Evolutionary conservation across 2,329 filamentous ascomycete genomes (phyloP), one percentile per base, ranked within the genome.

Genomic region (Beauveria scarabaeidicola): DNA sequence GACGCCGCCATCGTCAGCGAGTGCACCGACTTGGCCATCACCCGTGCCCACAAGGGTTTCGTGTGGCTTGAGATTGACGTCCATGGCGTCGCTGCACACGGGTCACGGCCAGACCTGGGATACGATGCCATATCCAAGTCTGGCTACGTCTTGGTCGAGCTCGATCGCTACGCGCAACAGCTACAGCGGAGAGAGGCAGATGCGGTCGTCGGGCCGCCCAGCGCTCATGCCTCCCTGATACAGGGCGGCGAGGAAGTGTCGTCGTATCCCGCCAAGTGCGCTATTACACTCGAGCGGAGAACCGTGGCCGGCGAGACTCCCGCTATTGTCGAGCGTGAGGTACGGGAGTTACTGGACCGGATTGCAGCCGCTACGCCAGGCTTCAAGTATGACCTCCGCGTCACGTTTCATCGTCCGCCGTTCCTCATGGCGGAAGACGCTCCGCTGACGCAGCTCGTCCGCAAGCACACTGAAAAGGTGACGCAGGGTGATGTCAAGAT

Each of bases 1-100:
- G 79, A 83, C 58, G 80, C 69, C 0, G 81, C 80, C 6, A 68
- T 83, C 1, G 73, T 83, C 2, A 72, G 69, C 1, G 80, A 82
- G 59, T 77, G 80, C 0, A 81, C 78, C 0, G 67, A 70, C 50
- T 66, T 76, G 3, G 69, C 71, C 1, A 73, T 81, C 6, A 64
- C 72, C 9, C 71, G 74, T 23, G 74, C 75, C 0, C 80, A 83
- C 63, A 81, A 81, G 58, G 81, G 80, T 0, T 83, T 81, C 47
- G 68, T 75, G 5, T 77, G 75, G 73, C 59, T 78, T 1, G 72
- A 79, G 55, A 72, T 79, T 2, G 70, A 73, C 25, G 67, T 78
- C 1, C 67, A 71, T 38, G 76, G 77, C 4, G 60, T 73, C 1
- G 77, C 77, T 0, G 68, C 73, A 0, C 76, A 78, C 44, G 77